Base-by-base conservation (phyloP, 2,329 filamentous ascomycete species). In the Pseudonectria buxi region DNA sequence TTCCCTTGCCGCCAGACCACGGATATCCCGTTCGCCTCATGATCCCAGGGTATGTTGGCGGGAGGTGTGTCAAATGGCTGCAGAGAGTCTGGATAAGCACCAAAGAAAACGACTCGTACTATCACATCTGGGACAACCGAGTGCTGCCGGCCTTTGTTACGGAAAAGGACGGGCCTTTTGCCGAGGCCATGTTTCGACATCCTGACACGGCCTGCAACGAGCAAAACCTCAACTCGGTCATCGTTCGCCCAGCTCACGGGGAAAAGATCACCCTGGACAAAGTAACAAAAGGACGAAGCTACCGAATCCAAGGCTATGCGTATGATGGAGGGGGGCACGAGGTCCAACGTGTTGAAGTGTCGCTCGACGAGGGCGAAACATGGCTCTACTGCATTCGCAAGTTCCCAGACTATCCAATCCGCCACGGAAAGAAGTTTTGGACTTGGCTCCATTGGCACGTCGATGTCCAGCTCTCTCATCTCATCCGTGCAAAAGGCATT, bases 341-440 rank as follows among this genome's bases (percentile, higher is more conserved):
- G 45, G 62, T 74, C 4, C 60, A 70, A 36, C 53, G 63, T 10
- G 68, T 74, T 1, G 71, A 74, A 39, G 50, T 74, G 7, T 65
- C 61, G 16, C 50, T 72, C 1, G 67, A 74, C 47, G 60, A 53
- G 3, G 69, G 69, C 1, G 41, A 61, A 14, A 69, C 51, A 4
- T 74, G 71, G 51, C 30, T 54, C 7, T 51, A 53, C 35, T 48
- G 47, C 35, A 49, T 53, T 14, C 37, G 50, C 11, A 38, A 63
- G 41, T 71, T 67, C 32, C 69, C 70, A 2, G 61, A 72, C 12
- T 53, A 54, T 5, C 68, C 70, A 1, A 59, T 74, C 24, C 57
- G 70, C 4, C 68, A 75, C 36, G 70, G 69, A 3, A 67, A 63
- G 26, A 74, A 70, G 44, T 74, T 70, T 45, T 74, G 69, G 71